These are phyloP conservation scores for Phytophthora boehmeriae DNA, from an alignment of 352 stramenopile genomes.

Conservation along the genomic window DNA sequence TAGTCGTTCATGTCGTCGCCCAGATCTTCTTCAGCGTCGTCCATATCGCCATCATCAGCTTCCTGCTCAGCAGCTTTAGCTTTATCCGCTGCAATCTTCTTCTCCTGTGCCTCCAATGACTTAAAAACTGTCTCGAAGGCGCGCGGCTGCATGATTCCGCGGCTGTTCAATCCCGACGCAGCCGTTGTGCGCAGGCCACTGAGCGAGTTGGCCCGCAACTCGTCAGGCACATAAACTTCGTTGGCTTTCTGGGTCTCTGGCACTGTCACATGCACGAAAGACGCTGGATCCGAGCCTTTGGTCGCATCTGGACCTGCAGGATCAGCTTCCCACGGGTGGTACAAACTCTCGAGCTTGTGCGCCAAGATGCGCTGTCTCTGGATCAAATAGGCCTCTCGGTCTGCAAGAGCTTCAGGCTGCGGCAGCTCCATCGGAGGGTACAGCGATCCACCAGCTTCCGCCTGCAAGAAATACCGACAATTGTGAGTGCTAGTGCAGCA, in stretches of 20 bases:
- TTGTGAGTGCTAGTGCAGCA: background rate
- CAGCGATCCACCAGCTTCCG: constrained; percentile 50
- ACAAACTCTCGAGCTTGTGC: constrained; percentile 74
- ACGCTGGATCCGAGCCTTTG: constrained; percentile 34
- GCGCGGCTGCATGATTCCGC: constrained; percentile 65
- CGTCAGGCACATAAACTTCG: constrained; percentile 69
- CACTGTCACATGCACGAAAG: constrained; percentile 71
- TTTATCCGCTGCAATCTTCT: constrained; percentile 52
- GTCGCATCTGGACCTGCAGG: constrained; percentile 25
- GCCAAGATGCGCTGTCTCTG: constrained; percentile 68
- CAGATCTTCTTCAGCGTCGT: constrained; percentile 72
- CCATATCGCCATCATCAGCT: constrained; percentile 55
- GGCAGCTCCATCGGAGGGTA: constrained; percentile 70
- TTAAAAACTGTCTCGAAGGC: constrained; percentile 78
- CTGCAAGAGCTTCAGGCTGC: constrained; percentile 58
- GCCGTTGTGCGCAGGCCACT: constrained; percentile 39
- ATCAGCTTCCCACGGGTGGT: constrained; percentile 63
- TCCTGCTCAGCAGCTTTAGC: constrained; percentile 49
- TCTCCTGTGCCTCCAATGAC: constrained; percentile 69
- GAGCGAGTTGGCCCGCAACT: constrained; percentile 63
- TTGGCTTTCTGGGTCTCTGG: constrained; percentile 58
- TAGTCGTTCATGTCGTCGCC: constrained; percentile 85
- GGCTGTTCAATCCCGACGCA: constrained; percentile 15
- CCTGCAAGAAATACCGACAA: constrained; percentile 26
- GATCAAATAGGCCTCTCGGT: constrained; percentile 70